Evolutionary conservation across 23 red algal genomes (phyloP), one percentile per base, ranked within the genome.

Genomic region (Gracilaria gracilis): DNA sequence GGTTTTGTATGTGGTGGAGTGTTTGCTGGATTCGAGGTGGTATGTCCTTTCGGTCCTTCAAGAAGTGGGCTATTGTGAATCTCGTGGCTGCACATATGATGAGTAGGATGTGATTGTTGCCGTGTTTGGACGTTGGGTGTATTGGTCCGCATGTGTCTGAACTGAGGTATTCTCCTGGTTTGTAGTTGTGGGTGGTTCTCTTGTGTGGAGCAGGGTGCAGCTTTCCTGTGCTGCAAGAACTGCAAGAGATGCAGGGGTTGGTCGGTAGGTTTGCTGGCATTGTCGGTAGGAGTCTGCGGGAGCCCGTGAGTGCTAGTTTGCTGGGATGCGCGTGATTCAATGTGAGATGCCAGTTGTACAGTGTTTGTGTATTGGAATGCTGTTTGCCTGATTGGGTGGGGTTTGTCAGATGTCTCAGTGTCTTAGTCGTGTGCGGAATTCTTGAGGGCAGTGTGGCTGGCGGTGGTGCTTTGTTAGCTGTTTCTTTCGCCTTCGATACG

Each of bases 91-190:
- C 78, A 19, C 58, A 49, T 24, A 57, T 81, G 37, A 57, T 11
- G 4, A 57, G 16, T 8, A n/a, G 78, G 48, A 81, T 58, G 53
- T 81, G 78, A 49, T 36, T 36, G 50, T 81, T 81, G 8, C 78
- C 25, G 53, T 81, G 34, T 4, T 0, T 79, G 9, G 44, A 31
- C 16, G 46, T 50, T 11, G 44, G 75, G 0, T 9, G 8, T 0
- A 79, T 24, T 38, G 75, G 75, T 13, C 75, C 44, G 38, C 44
- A 79, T 15, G 66, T 50, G 23, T 79, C 75, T 11, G 35, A 46
- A 28, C 75, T 47, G 36, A 79, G 6, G 36, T 31, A 37, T 31
- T 9, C 42, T 37, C 35, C 42, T 4, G 24, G 15, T 7, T 9
- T 4, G 0, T 79, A 50, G 6, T 23, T 4, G 23, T 79, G 75